Evolutionary conservation across 306 rosid species (phyloP), one percentile per base, ranked within the genome.

Genomic region (Cyamopsis tetragonoloba): DNA sequence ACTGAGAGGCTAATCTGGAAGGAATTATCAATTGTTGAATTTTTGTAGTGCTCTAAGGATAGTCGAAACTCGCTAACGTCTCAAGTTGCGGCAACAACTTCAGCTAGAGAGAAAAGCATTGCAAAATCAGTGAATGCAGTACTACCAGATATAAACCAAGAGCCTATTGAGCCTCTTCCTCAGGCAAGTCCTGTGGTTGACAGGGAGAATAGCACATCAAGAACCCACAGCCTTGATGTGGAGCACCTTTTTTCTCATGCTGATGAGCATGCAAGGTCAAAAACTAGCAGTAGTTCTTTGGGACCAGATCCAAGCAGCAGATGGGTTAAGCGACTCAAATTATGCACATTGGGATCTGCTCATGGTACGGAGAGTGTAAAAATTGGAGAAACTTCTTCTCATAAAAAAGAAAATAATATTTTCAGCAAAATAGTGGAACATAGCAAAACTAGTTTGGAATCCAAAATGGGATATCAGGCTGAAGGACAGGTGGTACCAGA

Each of bases 301-400:
- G 81, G 80, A 75, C 24, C 70, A 11, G 97, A 90, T 37, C 83
- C 81, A 38, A 69, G 85, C 77, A 77, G 78, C 80, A 77, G 85
- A 78, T 88, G 96, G 99, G 76, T 90, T 56, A 88, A 86, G 69
- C 88, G 97, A 70, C 90, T 93, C 69, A 88, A 78, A 79, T 71
- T 77, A 70, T 77, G 80, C 70, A 68, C 79, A 55, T 35, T 81
- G 34, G 58, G 58, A 48, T 68, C 80, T 68, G 81, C 79, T 64
- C 53, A 35, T 22, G 95, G 92, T 51, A 80, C 84, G 27, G 80
- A 79, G 76, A 80, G 57, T 79, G 75, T 80, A 42, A 82, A 74
- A 39, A 67, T 81, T 79, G 82, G 71, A 75, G 91, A 85, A 70
- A 58, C 75, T 61, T 63, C 80, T 66, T 83, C 88, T 4, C 80